Percentiles rank a stretch among this genome's conserved stretches.
These are phyloP conservation scores for Aspergillus tamarii DNA, from an alignment of 2,329 filamentous ascomycete genomes.

Conservation along the genomic window DNA sequence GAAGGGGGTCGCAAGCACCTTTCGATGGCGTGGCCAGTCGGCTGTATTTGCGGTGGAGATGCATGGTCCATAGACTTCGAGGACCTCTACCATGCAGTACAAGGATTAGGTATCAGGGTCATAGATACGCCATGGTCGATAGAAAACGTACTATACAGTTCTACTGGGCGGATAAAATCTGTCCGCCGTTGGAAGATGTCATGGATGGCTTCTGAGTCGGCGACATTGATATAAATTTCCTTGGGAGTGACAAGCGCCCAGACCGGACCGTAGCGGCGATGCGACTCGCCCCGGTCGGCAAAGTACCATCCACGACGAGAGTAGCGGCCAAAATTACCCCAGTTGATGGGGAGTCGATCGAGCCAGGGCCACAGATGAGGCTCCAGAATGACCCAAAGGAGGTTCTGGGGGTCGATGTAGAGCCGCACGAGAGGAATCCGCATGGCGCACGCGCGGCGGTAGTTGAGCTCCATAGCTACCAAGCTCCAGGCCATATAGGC, in stretches of 20 bases:
- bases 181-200: slow-evolving; percentile 3
- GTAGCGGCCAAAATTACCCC: slow-evolving; percentile 9
- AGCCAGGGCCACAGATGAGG: slow-evolving; percentile 7
- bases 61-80: slow-evolving; percentile 10
- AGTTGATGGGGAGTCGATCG: slow-evolving; percentile 7
- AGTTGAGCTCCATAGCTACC: slow-evolving; percentile 9
- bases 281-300: slow-evolving; percentile 6
- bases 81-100: not conserved
- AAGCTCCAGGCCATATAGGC: slow-evolving; percentile 6
- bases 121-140: not conserved
- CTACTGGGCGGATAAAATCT: slow-evolving; percentile 6
- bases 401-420: slow-evolving; percentile 5
- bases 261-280: slow-evolving; percentile 5
- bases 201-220: slow-evolving; percentile 2
- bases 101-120: not conserved
- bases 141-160: slow-evolving; percentile 5
- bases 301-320: slow-evolving; percentile 10
- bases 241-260: slow-evolving; percentile 9
- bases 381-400: slow-evolving; percentile 1
- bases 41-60: slow-evolving; percentile 7
- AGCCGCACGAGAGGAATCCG: slow-evolving; percentile 8
- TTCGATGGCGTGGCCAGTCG: slow-evolving; percentile 10
- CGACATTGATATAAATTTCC: slow-evolving; percentile 8
- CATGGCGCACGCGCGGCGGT: slow-evolving; percentile 9
- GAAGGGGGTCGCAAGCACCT: slow-evolving; percentile 6